These are phyloP conservation scores for Colletotrichum tamarilloi DNA, from an alignment of 2,329 filamentous ascomycete genomes.

Conservation along the genomic window DNA sequence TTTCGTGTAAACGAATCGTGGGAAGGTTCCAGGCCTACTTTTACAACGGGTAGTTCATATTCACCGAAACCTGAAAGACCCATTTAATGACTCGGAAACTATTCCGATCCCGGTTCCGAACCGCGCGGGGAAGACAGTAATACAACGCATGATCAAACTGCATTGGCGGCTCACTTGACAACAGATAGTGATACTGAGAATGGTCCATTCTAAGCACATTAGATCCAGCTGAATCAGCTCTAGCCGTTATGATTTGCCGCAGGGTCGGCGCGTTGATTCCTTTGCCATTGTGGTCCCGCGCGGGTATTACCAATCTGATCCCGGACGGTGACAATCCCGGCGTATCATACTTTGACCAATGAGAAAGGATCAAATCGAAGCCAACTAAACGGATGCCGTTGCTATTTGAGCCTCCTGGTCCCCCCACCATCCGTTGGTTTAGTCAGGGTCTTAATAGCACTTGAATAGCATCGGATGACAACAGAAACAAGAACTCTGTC, in stretches of 20 bases:
- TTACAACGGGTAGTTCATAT: not conserved
- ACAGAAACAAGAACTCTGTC: not conserved
- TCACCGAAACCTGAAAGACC: not conserved
- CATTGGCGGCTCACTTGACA: not conserved
- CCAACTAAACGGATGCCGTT: slow-evolving; percentile 3
- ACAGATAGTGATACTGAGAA: not conserved
- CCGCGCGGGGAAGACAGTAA: not conserved
- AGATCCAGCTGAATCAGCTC: not conserved
- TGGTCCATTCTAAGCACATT: not conserved
- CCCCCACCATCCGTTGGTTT: not conserved
- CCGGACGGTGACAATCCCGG: slow-evolving; percentile 8
- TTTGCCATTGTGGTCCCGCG: slow-evolving; percentile 17
- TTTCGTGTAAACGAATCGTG: slow-evolving; percentile 44
- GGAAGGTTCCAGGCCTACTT: not conserved
- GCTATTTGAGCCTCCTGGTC: slow-evolving; percentile 18
- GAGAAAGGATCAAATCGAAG: not conserved
- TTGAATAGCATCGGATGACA: slow-evolving; percentile 12
- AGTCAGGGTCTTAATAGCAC: not conserved
- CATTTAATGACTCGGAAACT: not conserved
- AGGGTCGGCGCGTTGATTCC: not conserved
- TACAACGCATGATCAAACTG: not conserved
- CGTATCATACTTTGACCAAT: slow-evolving; percentile 1
- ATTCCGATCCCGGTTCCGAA: not conserved
- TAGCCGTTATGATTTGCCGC: not conserved
- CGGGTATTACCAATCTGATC: slow-evolving; percentile 35